Base-by-base conservation (phyloP, 1,139 yeast genomes). In the Lodderomyces beijingensis region DNA sequence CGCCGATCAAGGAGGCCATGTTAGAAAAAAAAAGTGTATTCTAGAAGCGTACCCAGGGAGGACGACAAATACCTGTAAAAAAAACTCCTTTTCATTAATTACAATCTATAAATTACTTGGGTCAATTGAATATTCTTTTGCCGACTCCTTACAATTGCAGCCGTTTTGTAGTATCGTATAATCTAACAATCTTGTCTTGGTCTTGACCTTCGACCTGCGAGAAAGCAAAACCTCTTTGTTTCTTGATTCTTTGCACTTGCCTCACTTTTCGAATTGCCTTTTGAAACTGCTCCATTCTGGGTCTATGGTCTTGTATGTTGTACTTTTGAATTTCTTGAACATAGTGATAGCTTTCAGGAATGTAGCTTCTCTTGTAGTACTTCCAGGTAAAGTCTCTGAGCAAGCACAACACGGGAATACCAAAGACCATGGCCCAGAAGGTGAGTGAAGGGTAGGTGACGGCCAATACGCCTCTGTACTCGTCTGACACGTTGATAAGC, bases 201-300 rank as follows among this genome's bases (percentile, higher is more conserved):
- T 95, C 95, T 49, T 79, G 83, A 47, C 85, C 94, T 46, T 88
- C 96, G 33, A 86, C 91, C 59, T 91, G 98, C 3, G 97, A 88
- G 51, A 91, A 93, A 1, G 99, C 99, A 70, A 87, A 93, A 13
- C 98, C 98, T 60, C 98, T 81, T 63, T 91, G 98, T 53, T 91
- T 93, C 54, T 94, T 86, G 83, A 91, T 89, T 58, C 99, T 76
- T 58, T 91, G 96, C 23, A 93, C 97, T 58, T 93, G 98, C 58
- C 99, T 81, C 26, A 91, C 97, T 55, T 89, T 91, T 53, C 97
- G 75, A 39, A 93, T 91, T 5, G 98, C 96, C 59, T 85, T 88
- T 57, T 93, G 98, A 69, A 93, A 93, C 44, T 89, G 95, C 46
- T 88, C 95, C 77, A 89, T 80, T 47, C 96, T 77, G 14, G 99